Percentiles rank a stretch among this genome's conserved stretches.
These are phyloP conservation scores for Cajanus cajan DNA, from an alignment of 306 rosid species.

Conservation along the genomic window DNA sequence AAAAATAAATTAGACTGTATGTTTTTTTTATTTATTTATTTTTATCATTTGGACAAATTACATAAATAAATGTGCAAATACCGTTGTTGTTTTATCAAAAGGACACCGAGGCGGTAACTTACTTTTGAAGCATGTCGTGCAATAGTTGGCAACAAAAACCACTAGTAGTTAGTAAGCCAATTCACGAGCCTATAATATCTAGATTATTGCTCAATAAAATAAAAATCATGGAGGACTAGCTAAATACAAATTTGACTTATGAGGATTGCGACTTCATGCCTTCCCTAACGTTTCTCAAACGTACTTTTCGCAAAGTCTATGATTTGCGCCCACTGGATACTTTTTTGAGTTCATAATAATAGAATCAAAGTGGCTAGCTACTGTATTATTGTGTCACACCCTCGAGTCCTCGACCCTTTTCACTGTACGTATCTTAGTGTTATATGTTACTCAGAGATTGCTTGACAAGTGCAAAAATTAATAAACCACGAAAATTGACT, in stretches of 20 bases:
- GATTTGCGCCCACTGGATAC: conserved; percentile 54
- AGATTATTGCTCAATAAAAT: conserved; percentile 2
- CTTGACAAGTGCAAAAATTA: not conserved
- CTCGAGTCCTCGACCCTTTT: conserved; percentile 18
- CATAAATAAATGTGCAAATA: not conserved
- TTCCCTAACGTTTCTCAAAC: too few relatives aligned
- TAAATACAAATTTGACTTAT: conserved; percentile 24
- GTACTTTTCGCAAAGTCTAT: conserved; percentile 51
- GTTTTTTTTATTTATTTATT: not conserved
- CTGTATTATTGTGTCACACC: conserved; percentile 49
- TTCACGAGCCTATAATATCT: conserved; percentile 9
- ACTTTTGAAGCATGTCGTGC: conserved; percentile 40
- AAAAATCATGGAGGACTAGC: conserved; percentile 22
- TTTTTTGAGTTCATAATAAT: conserved; percentile 44
- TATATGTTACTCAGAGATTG: conserved; percentile 17
- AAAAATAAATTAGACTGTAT: not conserved
- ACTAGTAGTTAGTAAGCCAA: conserved; percentile 36
- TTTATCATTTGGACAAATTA: not conserved
- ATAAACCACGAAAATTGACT: not conserved
- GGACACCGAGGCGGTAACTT: conserved; percentile 28
- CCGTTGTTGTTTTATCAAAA: conserved; percentile 9
- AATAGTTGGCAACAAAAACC: conserved; percentile 23
- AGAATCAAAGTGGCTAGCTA: conserved; percentile 35
- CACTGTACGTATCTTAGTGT: conserved; percentile 48
- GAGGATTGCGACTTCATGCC: conserved; percentile 41